These are phyloP conservation scores for Orbilia quercus DNA, from an alignment of 2,329 filamentous ascomycete species.

Conservation along the genomic window DNA sequence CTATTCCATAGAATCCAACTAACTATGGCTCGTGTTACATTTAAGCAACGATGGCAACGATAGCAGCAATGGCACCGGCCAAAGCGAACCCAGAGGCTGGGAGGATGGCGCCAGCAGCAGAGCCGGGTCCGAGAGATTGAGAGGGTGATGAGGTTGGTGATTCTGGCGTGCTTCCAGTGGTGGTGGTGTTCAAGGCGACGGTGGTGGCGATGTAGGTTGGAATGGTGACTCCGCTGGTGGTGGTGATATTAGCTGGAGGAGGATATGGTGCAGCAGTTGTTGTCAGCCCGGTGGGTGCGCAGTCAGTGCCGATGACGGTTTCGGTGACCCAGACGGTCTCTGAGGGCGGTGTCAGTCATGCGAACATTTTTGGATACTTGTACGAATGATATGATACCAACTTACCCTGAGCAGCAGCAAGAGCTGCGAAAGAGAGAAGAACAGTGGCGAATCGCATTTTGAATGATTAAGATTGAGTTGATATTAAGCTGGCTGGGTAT, in stretches of 20 bases:
- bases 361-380: background rate
- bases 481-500: background rate
- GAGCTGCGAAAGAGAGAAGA: slow-evolving; percentile 34
- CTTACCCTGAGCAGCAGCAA: slow-evolving; percentile 49
- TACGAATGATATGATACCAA: background rate
- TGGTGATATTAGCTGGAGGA: slow-evolving; percentile 33
- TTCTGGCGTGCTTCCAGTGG: slow-evolving; percentile 31
- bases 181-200: slow-evolving; percentile 9
- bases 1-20: no score
- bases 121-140: slow-evolving; percentile 14
- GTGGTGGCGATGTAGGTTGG: slow-evolving; percentile 21
- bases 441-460: slow-evolving; percentile 53
- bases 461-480: slow-evolving; percentile 10
- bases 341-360: slow-evolving; percentile 11
- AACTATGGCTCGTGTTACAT: no score
- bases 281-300: slow-evolving; percentile 31
- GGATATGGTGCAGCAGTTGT: slow-evolving; percentile 15
- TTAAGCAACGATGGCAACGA: slow-evolving; percentile 44
- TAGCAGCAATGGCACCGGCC: slow-evolving; percentile 43
- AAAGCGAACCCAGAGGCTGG: slow-evolving; percentile 47
- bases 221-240: slow-evolving; percentile 15
- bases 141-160: slow-evolving; percentile 39
- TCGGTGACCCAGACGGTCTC: slow-evolving; percentile 54
- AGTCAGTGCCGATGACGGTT: slow-evolving; percentile 50
- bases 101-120: slow-evolving; percentile 29